Evolutionary conservation across 1,139 yeast genomes (phyloP).

Genomic region (Kurtzmaniella quercitrusa): DNA sequence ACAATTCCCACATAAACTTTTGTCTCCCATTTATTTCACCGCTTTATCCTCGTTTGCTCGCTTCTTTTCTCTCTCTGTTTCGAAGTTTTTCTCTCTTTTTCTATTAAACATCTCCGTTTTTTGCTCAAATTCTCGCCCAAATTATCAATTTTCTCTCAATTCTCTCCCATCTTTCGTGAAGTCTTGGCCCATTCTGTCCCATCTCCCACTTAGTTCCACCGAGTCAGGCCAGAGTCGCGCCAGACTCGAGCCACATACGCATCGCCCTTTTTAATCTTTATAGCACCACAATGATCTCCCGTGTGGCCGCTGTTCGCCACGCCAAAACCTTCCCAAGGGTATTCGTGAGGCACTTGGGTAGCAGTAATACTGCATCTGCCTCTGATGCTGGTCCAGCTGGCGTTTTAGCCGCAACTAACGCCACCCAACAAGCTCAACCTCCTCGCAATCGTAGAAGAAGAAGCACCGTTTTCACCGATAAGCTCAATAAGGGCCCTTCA

Average conservation of each 20-base stretch:
- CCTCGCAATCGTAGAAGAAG: constrained; percentile 35
- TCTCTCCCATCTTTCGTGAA: too few relatives aligned
- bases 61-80: too few relatives aligned
- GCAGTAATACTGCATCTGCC: not conserved
- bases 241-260: not conserved
- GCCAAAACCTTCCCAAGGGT: not conserved
- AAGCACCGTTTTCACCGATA: constrained; percentile 64
- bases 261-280: not conserved
- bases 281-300: not conserved
- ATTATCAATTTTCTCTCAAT: too few relatives aligned
- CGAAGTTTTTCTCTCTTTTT: too few relatives aligned
- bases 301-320: not conserved
- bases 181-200: too few relatives aligned
- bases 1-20: too few relatives aligned
- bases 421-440: not conserved
- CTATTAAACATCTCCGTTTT: too few relatives aligned
- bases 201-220: too few relatives aligned
- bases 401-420: not conserved
- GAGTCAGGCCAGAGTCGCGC: too few relatives aligned
- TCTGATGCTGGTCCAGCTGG: constrained; percentile 1
- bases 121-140: too few relatives aligned
- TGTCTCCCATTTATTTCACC: too few relatives aligned
- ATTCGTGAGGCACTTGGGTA: not conserved
- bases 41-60: too few relatives aligned
- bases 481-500: constrained; percentile 81